These are phyloP conservation scores for Trametes coccinea DNA, from an alignment of 768 basidiomycete genomes.

Conservation along the genomic window DNA sequence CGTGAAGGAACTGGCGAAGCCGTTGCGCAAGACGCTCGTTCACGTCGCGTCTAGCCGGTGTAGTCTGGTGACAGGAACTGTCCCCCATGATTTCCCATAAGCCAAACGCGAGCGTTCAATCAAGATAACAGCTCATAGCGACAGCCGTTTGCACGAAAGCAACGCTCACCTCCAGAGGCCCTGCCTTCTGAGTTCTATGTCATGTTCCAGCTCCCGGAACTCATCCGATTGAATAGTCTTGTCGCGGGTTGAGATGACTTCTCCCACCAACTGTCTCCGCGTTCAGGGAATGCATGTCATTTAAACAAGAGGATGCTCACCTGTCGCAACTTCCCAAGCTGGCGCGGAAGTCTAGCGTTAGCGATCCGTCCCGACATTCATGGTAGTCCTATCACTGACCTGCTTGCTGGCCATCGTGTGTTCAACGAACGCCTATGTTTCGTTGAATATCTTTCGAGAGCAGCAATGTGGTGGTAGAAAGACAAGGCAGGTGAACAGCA, in stretches of 20 bases:
- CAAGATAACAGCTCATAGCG: too few relatives aligned
- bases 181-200: constrained; percentile 77
- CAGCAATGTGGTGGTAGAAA: neutral
- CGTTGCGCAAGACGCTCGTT: too few relatives aligned
- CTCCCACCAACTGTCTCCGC: constrained; percentile 74
- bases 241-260: constrained; percentile 82
- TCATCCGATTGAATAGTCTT: constrained; percentile 79
- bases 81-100: too few relatives aligned
- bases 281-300: neutral
- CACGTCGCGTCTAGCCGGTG: too few relatives aligned
- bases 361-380: neutral
- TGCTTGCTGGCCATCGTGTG: constrained; percentile 63
- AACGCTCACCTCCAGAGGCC: constrained; percentile 68
- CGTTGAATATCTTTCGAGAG: neutral
- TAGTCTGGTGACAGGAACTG: too few relatives aligned
- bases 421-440: neutral
- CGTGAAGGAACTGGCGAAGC: too few relatives aligned
- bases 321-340: constrained; percentile 82
- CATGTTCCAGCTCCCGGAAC: constrained; percentile 77
- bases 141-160: too few relatives aligned
- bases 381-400: constrained; percentile 37
- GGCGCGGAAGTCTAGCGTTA: constrained; percentile 15
- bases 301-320: constrained; percentile 39
- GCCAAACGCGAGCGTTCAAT: too few relatives aligned
- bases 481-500: neutral